These are phyloP conservation scores for Tremellales sp. DNA, from an alignment of 1,284 basidiomycete species.

Conservation along the genomic window DNA sequence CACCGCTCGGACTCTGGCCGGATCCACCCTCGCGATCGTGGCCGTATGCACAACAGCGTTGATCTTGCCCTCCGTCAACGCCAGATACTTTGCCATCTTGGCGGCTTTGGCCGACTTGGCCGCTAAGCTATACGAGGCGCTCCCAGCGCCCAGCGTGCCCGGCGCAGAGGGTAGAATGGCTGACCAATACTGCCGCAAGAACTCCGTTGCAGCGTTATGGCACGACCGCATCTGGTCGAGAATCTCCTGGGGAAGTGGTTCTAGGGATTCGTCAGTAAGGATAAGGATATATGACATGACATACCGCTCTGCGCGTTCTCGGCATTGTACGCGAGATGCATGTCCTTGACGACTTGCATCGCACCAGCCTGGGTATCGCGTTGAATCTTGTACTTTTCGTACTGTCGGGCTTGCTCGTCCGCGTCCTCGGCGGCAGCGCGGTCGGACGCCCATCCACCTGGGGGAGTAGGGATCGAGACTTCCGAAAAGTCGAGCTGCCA, in stretches of 20 bases:
- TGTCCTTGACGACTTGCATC: conserved; percentile 30
- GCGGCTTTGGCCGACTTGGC: conserved; percentile 68
- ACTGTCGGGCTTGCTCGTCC: conserved; percentile 10
- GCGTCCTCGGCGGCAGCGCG: conserved; percentile 6
- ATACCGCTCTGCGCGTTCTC: conserved; percentile 33
- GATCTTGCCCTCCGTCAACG: conserved; percentile 74
- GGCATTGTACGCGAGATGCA: conserved; percentile 34
- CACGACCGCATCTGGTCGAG: conserved; percentile 78
- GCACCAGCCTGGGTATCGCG: conserved; percentile 33
- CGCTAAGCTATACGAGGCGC: conserved; percentile 20
- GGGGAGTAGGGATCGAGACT: conserved; percentile 25
- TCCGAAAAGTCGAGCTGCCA: conserved; percentile 27
- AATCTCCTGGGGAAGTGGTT: conserved; percentile 71
- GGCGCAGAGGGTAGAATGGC: conserved; percentile 71
- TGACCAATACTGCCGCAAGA: conserved; percentile 92
- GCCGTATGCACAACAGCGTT: conserved; percentile 67
- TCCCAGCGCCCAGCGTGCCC: conserved; percentile 51
- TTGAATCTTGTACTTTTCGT: conserved; percentile 28
- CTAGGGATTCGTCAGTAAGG: conserved; percentile 48
- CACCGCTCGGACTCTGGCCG: conserved; percentile 62
- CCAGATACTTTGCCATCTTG: conserved; percentile 79
- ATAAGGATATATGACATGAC: conserved; percentile 7
- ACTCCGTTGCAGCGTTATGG: conserved; percentile 91
- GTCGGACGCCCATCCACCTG: conserved; percentile 15
- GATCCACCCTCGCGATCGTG: conserved; percentile 61